phyloP scores from a whole-genome alignment of 2,329 filamentous ascomycete species.

The Penicillium sp. region DNA sequence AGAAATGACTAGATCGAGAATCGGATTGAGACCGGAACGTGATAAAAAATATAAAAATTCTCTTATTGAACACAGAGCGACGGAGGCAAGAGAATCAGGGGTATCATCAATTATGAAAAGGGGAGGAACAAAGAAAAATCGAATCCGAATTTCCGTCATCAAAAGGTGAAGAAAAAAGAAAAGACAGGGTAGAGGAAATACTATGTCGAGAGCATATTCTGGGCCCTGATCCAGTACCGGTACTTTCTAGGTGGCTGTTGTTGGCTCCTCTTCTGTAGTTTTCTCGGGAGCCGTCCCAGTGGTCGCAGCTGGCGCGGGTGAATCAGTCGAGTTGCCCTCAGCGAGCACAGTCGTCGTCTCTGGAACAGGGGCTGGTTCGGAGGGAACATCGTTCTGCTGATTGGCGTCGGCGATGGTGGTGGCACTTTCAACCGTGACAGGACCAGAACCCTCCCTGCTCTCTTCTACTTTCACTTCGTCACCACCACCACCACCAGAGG shows the following conservation, averaged over 20 bases:
- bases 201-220: no score
- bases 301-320: constrained; percentile 4
- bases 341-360: not conserved
- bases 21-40: not conserved
- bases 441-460: constrained; percentile 1
- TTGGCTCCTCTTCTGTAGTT: constrained; percentile 8
- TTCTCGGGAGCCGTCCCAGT: constrained; percentile 11
- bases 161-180: no score
- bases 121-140: no score
- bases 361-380: not conserved
- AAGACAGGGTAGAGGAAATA: no score
- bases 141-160: no score
- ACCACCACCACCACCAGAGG: not conserved
- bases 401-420: constrained; percentile 1
- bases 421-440: constrained; percentile 4
- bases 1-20: constrained; percentile 5
- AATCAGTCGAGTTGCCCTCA: constrained; percentile 3
- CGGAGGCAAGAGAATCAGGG: no score
- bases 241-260: constrained; percentile 10
- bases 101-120: no score
- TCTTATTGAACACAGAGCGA: no score
- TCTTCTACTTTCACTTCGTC: not conserved
- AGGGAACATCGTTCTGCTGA: constrained; percentile 1
- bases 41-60: not conserved
- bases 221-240: not conserved